phyloP scores from a whole-genome alignment of 2,329 filamentous ascomycete genomes.

The Epichloe scottii region DNA sequence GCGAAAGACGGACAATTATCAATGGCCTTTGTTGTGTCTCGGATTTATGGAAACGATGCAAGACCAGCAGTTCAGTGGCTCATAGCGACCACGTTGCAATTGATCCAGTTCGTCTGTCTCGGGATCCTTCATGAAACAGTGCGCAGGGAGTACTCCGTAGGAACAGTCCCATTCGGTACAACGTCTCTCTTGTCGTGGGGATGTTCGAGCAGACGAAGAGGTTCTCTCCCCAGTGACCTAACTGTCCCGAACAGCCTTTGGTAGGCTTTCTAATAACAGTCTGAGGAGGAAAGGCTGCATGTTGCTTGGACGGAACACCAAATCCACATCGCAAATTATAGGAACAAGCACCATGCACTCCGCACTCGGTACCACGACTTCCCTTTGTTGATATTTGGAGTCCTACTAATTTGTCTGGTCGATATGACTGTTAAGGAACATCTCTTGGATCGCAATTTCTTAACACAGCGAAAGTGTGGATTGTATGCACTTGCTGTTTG shows the following conservation, averaged over 20 bases:
- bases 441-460: too few species aligned
- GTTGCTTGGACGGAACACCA: not conserved
- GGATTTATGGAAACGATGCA: not conserved
- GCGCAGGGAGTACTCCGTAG: not conserved
- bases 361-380: too few species aligned
- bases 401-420: too few species aligned
- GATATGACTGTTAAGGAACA: too few species aligned
- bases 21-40: not conserved
- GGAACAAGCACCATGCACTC: not conserved
- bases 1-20: not conserved
- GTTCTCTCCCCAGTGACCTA: not conserved
- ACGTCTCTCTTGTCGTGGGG: not conserved
- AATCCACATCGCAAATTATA: not conserved
- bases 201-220: not conserved
- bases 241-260: too few species aligned
- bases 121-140: slow-evolving; percentile 3
- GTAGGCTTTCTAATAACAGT: not conserved
- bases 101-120: not conserved
- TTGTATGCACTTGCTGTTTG: too few species aligned
- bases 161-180: too few species aligned
- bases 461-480: too few species aligned
- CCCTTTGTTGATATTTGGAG: too few species aligned
- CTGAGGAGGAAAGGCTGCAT: not conserved
- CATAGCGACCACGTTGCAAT: slow-evolving; percentile 2
- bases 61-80: not conserved